Conservation (phyloP, 176 grass and related monocot genomes). For the Musa schizocarpa region DNA sequence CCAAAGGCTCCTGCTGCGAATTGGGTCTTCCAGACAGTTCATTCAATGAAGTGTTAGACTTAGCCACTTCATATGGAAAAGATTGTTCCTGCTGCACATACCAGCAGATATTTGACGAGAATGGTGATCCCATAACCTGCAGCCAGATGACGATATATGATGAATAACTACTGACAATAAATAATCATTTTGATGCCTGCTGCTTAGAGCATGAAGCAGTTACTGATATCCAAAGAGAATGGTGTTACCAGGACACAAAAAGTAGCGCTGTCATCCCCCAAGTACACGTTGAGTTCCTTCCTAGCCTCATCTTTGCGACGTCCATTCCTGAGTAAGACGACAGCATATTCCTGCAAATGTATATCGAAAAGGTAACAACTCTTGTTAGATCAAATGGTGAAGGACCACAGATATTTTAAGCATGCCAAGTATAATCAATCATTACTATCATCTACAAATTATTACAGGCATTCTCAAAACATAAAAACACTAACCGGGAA, state of each 20-base stretch:
- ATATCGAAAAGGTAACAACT: background rate
- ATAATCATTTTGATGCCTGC: background rate
- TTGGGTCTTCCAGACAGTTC: conserved; percentile 31
- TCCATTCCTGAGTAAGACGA: conserved; percentile 80
- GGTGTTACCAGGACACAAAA: conserved; percentile 76
- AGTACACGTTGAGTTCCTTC: conserved; percentile 61
- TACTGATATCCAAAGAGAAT: conserved; percentile 1
- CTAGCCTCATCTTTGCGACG: conserved; percentile 55
- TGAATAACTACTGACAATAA: background rate
- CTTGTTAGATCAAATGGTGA: too few relatives aligned
- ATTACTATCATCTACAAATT: too few relatives aligned
- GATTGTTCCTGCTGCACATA: conserved; percentile 50
- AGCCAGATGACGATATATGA: conserved; percentile 10
- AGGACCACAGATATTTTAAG: too few relatives aligned
- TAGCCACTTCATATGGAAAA: conserved; percentile 17
- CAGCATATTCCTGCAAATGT: conserved; percentile 58
- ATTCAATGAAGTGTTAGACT: conserved; percentile 19
- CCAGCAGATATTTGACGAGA: conserved; percentile 63
- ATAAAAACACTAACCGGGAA: too few relatives aligned
- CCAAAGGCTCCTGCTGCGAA: conserved; percentile 17
- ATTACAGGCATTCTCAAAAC: too few relatives aligned
- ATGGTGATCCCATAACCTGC: conserved; percentile 96
- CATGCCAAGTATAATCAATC: too few relatives aligned
- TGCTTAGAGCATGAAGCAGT: background rate
- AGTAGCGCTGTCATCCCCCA: conserved; percentile 55